Evolutionary conservation across 2,329 filamentous ascomycete species (phyloP), one percentile per base, ranked within the genome.

Genomic region (Alternaria solani): DNA sequence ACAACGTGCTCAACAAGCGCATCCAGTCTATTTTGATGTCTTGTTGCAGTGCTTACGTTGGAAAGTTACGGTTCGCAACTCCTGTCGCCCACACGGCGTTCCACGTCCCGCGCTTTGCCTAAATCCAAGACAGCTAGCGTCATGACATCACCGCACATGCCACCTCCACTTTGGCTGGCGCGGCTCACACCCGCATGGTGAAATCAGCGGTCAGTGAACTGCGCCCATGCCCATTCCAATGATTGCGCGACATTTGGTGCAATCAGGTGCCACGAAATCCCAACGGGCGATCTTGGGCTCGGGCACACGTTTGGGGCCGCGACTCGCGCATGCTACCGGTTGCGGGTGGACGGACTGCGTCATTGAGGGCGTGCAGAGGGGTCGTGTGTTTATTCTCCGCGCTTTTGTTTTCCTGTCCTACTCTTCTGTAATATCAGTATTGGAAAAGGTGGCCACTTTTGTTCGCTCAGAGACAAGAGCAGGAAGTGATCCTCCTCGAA

Each of bases 201-300:
- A 55, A 57, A 67, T 46, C 53, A 52, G 65, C 64, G 62, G 64
- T 67, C 65, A 66, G 64, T 53, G 30, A 54, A 55, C 49, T 58
- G 59, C 51, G 43, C 28, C 59, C 47, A 51, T 57, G 30, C 53
- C 51, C 46, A 38, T 34, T 32, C 42, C 18, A 57, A 54, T 57
- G 38, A 62, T 56, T 63, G 65, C 63, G 61, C 55, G 56, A 59
- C 43, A 52, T 63, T 53, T 53, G 49, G 59, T 59, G 60, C 66
- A 67, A 66, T 70, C 68, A 69, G 55, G 57, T 38, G 55, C 52
- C 52, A 36, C 48, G 23, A 30, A 46, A 51, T 36, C 30, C 43
- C 39, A 56, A 54, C 46, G 48, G 66, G 47, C 58, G 66, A 69
- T 69, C 63, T 32, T 57, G 56, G 46, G 44, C 30, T 44, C 38